Evolutionary conservation across 371 early-diverging fungal species (phyloP), one percentile per base, ranked within the genome.

Genomic region (Mortierella sp.): DNA sequence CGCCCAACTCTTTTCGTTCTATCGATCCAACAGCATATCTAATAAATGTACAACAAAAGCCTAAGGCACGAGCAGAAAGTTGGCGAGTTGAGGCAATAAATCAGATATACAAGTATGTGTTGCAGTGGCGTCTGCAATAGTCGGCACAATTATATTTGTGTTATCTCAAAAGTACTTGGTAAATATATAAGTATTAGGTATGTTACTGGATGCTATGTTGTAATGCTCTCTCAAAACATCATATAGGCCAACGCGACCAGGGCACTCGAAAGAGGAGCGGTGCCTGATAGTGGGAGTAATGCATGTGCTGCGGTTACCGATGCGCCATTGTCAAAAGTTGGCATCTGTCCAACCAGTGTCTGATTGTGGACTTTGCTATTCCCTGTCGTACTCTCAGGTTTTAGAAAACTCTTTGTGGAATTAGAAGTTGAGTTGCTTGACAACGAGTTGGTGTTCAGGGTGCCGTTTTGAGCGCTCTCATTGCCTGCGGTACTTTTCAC

Each of bases 201-300:
- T 54, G 28, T 11, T 54, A 18, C 55, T 28, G 55, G 30, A 55
- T 55, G 55, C 20, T 61, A 39, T 61, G 0, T 22, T 22, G 20
- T 4, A 22, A 30, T 47, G 24, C 28, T 55, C 55, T 55, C 24
- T 55, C 49, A 70, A 37, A 54, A 35, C 32, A 61, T 49, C 55
- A 66, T 61, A 61, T 66, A 72, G 20, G 72, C 61, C 52, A 66
- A 61, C 10, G 37, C 61, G 35, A 45, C 66, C 43, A 72, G 62
- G 16, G 43, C 43, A 8, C 30, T 55, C 14, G 67, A 62, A 5
- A 62, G 12, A 30, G 62, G 43, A 8, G 45, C 55, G 6, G 32
- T 55, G 9, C 49, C 26, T 28, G 51, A 43, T 5, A n/a, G 14
- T n/a, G 49, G 58, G 26, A 64, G 26, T 22, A 51, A 12, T 18